phyloP scores from a whole-genome alignment of 495 filamentous ascomycete genomes.

The Aspergillus cristatus region DNA sequence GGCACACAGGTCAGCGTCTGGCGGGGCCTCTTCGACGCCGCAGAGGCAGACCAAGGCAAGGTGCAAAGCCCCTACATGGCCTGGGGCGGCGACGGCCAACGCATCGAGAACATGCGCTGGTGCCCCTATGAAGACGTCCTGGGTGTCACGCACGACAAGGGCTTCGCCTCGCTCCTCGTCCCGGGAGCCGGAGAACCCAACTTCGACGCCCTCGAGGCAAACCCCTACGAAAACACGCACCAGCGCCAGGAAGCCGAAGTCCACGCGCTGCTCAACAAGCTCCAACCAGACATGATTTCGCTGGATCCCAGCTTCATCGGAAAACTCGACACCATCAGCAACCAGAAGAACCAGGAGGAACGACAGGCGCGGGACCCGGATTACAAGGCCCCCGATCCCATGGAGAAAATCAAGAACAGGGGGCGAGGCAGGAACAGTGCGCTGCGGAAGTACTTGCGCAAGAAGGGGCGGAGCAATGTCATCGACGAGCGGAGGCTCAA shows the following conservation, averaged over 20 bases:
- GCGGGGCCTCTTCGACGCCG: conserved; percentile 74
- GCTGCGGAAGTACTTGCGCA: conserved; percentile 76
- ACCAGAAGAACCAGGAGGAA: conserved; percentile 54
- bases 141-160: conserved; percentile 72
- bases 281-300: conserved; percentile 95
- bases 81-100: conserved; percentile 80
- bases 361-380: conserved; percentile 60
- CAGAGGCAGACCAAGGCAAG: conserved; percentile 60
- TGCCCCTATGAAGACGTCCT: conserved; percentile 93
- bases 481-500: conserved; percentile 77
- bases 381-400: conserved; percentile 54
- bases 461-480: conserved; percentile 82
- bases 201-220: conserved; percentile 86
- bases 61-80: conserved; percentile 85
- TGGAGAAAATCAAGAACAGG: conserved; percentile 63
- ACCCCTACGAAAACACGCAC: conserved; percentile 93
- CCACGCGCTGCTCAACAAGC: conserved; percentile 77
- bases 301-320: conserved; percentile 86
- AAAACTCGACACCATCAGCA: conserved; percentile 66
- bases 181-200: conserved; percentile 94
- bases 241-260: conserved; percentile 93
- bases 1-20: conserved; percentile 82
- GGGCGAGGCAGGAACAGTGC: conserved; percentile 88
- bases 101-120: conserved; percentile 75
- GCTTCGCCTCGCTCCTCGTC: conserved; percentile 81